A percentile compares a stretch with the other conserved stretches of the same genome.
Evolutionary conservation across 2,329 filamentous ascomycete species (phyloP).

Genomic region (Cladophialophora exuberans): DNA sequence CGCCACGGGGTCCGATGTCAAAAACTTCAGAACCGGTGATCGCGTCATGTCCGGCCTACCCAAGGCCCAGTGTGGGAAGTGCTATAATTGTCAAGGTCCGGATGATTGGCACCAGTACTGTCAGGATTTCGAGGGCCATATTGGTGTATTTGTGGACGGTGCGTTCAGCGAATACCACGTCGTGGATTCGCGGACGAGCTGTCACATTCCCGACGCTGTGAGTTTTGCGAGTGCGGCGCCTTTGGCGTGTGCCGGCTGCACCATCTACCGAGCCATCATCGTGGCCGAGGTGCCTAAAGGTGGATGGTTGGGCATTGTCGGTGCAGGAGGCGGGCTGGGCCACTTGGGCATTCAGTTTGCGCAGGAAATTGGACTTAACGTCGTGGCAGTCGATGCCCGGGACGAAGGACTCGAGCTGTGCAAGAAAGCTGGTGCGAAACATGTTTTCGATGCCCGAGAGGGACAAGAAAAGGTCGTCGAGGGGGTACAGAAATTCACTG

Average conservation of each 20-base stretch:
- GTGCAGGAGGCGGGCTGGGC: slow-evolving; percentile 57
- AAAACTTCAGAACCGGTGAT: slow-evolving; percentile 53
- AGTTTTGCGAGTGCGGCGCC: slow-evolving; percentile 58
- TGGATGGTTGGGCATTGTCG: slow-evolving; percentile 50
- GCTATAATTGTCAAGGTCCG: slow-evolving; percentile 53
- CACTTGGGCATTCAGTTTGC: slow-evolving; percentile 59
- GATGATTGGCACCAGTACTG: slow-evolving; percentile 60
- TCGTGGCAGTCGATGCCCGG: slow-evolving; percentile 59
- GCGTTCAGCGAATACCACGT: slow-evolving; percentile 61
- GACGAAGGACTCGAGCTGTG: slow-evolving; percentile 57
- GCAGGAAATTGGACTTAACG: slow-evolving; percentile 53
- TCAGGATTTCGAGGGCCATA: slow-evolving; percentile 45
- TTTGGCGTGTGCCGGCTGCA: slow-evolving; percentile 60
- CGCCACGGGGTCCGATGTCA: slow-evolving; percentile 47
- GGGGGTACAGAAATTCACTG: slow-evolving; percentile 53
- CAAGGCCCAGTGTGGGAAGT: slow-evolving; percentile 57
- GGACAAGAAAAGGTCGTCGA: slow-evolving; percentile 54
- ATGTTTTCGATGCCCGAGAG: slow-evolving; percentile 56
- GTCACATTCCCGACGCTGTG: slow-evolving; percentile 53
- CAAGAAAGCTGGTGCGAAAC: slow-evolving; percentile 53
- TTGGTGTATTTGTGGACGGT: slow-evolving; percentile 57
- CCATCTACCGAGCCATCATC: slow-evolving; percentile 53
- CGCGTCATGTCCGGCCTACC: slow-evolving; percentile 61
- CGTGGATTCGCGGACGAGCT: slow-evolving; percentile 53
- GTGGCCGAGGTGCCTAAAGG: slow-evolving; percentile 43